Base-by-base conservation (phyloP, 192 early-diverging fungal genomes). In the Coemansia sp. region DNA sequence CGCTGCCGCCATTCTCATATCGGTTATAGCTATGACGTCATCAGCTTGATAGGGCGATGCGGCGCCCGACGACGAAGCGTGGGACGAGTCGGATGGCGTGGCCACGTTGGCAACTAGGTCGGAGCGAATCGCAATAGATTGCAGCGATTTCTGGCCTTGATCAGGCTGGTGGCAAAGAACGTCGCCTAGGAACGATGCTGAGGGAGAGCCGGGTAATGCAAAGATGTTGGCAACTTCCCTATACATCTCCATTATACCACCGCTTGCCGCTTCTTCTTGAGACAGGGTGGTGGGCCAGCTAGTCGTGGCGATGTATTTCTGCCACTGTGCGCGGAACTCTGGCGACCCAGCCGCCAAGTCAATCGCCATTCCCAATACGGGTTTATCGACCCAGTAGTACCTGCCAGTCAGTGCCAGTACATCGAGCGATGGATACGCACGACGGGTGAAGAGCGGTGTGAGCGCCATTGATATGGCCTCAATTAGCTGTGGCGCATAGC, bases 381-480 rank as follows among this genome's bases (percentile, higher is more conserved):
- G 68, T 18, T 34, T 52, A 6, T 65, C 42, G 1, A 61, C 52
- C 72, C 72, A 74, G 53, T 74, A 73, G 55, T 73, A 66, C 1
- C 34, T 42, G 12, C 55, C 68, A 3, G 65, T 34, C 2, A 36
- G 12, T 20, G 26, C 1, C 18, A 16, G 8, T 6, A 34, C 42
- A 21, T 9, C 53, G 26, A 33, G 16, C 14, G 52, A 26, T 6
- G 28, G 16, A 16, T 26, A 33, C 1, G 52, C 26, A 3, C 2
- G 52, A 3, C 2, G 52, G 26, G 26, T 16, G 48, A 16, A 72
- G 31, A 31, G 60, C 26, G 14, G 34, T 12, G 4, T 31, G 6
- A 72, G 26, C 0, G 52, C 64, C n/a, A 57, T 39, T 3, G 52
- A 14, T 2, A 31, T 59, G 0, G 62, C 31, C 1, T 47, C 57